Evolutionary conservation across 345 rosid species (phyloP), one percentile per base, ranked within the genome.

Genomic region (Combretum micranthum): DNA sequence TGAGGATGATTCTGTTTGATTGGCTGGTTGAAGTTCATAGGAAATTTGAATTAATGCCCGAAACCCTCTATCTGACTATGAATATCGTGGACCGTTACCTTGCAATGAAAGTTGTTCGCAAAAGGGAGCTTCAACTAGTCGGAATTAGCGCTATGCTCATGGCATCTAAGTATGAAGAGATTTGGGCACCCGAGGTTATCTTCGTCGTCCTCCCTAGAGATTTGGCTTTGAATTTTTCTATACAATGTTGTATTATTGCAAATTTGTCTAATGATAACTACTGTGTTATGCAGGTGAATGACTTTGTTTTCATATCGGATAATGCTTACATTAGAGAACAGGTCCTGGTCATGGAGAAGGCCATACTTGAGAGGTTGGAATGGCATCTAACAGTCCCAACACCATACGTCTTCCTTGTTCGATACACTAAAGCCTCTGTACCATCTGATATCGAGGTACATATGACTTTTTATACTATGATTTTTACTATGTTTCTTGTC

Each of bases 131-230:
- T 50, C 95, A 92, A 74, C 61, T 88, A 17, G 65, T 88, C 22
- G 98, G 96, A 64, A 81, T 88, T 44, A 77, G 95, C 56, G 72
- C 96, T 20, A 75, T 92, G 93, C 87, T 92, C 19, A 75, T 88
- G 4, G 96, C 98, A 23, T 88, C 93, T 75, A 92, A 92, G 67
- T 92, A 92, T 52, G 98, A 92, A 72, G 98, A 88, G 73, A 84
- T 88, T 60, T 88, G 96, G 98, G 87, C 97, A 15, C 97, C 94
- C 23, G 84, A 85, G 93, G 86, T 82, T 75, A 22, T 54, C 46
- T 44, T 42, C 8, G 57, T 22, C 45, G 6, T 37, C 20, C 42
- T 39, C 46, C 13, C 44, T 54, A 54, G 17, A 42, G n/a, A n/a
- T n/a, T 22, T 55, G 43, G 20, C 22, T 22, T 42, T 42, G 13